A percentile compares a stretch with the other conserved stretches of the same genome.
phyloP scores from a whole-genome alignment of 257 asterid genomes.

The Solanum acaule region DNA sequence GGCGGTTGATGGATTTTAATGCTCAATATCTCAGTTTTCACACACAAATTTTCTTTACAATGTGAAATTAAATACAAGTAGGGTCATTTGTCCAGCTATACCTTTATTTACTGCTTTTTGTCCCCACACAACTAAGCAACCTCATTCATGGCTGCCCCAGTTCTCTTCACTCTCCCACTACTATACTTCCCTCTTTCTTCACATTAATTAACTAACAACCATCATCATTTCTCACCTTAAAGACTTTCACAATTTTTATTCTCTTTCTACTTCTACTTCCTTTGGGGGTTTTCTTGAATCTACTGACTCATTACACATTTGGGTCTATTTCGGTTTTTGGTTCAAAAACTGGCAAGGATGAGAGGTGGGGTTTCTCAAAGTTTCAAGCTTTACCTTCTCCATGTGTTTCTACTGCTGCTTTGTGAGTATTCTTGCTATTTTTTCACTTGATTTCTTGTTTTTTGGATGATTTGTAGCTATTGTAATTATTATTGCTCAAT shows the following conservation, averaged over 20 bases:
- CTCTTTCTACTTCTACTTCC: not conserved
- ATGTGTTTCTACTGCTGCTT: not conserved
- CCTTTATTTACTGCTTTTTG: not conserved
- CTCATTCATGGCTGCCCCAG: not conserved
- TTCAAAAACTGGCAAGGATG: not conserved
- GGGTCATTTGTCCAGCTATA: not conserved
- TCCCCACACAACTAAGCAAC: not conserved
- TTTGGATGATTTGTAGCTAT: not conserved
- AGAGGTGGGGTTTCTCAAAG: not conserved
- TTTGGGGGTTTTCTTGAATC: not conserved
- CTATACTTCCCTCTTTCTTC: not conserved
- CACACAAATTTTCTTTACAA: not conserved
- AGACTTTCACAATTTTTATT: not conserved
- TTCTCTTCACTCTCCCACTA: not conserved
- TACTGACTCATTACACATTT: not conserved
- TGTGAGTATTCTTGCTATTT: not conserved
- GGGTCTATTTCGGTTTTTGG: not conserved
- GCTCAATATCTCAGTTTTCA: not conserved
- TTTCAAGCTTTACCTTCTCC: not conserved
- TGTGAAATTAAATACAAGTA: not conserved
- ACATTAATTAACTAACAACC: not conserved
- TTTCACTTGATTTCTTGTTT: not conserved
- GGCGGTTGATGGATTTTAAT: not conserved
- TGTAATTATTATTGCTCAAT: not conserved
- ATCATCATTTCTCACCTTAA: not conserved